These are phyloP conservation scores for Venustampulla echinocandica DNA, from an alignment of 495 filamentous ascomycete species.

Conservation along the genomic window DNA sequence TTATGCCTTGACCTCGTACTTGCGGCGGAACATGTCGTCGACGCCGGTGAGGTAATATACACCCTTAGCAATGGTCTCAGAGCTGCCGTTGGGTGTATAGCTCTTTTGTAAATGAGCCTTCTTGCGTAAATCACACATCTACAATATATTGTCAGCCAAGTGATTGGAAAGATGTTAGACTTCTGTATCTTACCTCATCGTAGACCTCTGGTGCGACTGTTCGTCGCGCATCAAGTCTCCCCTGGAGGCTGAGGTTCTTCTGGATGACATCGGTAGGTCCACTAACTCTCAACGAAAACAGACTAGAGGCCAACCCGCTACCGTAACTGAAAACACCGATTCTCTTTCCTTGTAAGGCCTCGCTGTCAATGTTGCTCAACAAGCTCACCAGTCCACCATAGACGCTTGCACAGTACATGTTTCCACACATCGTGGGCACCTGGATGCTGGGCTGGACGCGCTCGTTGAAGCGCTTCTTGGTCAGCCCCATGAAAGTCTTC, in stretches of 20 bases:
- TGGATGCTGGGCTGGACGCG: constrained; percentile 78
- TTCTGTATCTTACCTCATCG: constrained; percentile 42
- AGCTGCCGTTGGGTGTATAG: constrained; percentile 68
- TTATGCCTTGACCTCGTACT: constrained; percentile 82
- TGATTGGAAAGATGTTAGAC: not conserved
- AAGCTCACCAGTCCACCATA: constrained; percentile 77
- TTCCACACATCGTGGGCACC: constrained; percentile 90
- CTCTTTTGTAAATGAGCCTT: constrained; percentile 89
- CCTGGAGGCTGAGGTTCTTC: constrained; percentile 72
- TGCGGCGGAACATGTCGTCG: constrained; percentile 92
- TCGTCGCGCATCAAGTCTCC: constrained; percentile 60
- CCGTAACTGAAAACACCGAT: constrained; percentile 93
- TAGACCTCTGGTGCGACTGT: constrained; percentile 76
- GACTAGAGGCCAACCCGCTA: constrained; percentile 77
- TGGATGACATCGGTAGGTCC: constrained; percentile 68
- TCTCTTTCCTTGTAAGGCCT: constrained; percentile 68
- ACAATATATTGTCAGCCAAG: constrained; percentile 16
- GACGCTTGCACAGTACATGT: constrained; percentile 98
- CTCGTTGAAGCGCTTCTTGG: constrained; percentile 91
- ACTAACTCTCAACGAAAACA: constrained; percentile 80
- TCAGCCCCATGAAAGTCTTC: constrained; percentile 91
- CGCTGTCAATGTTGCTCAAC: constrained; percentile 61
- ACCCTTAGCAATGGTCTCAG: constrained; percentile 66
- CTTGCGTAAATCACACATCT: constrained; percentile 93
- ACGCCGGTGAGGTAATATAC: constrained; percentile 86